Evolutionary conservation across 2,329 filamentous ascomycete genomes (phyloP).

Genomic region (Penicillium sp.): DNA sequence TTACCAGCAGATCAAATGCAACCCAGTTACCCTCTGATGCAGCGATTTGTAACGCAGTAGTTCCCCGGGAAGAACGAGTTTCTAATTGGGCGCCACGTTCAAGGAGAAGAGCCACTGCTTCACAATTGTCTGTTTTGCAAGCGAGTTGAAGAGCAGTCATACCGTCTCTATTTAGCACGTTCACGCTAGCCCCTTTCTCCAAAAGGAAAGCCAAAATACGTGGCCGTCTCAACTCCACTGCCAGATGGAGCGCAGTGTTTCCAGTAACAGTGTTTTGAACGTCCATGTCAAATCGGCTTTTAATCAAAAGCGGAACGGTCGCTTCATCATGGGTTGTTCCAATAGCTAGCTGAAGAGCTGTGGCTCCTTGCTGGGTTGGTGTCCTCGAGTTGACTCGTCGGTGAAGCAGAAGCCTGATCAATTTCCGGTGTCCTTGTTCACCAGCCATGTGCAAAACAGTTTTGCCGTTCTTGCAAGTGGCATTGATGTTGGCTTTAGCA

Average conservation of each 20-base stretch:
- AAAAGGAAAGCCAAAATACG: conserved; percentile 25
- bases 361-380: conserved; percentile 16
- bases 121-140: conserved; percentile 23
- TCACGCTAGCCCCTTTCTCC: conserved; percentile 22
- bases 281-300: conserved; percentile 20
- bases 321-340: conserved; percentile 25
- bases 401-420: conserved; percentile 21
- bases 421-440: conserved; percentile 20
- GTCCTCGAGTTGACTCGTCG: conserved; percentile 13
- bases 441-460: conserved; percentile 28
- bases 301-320: conserved; percentile 26
- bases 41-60: conserved; percentile 24
- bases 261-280: conserved; percentile 20
- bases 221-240: conserved; percentile 19
- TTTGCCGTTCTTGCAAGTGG: conserved; percentile 19
- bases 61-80: conserved; percentile 15
- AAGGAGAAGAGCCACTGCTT: conserved; percentile 24
- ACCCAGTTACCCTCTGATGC: conserved; percentile 22
- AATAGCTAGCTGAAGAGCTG: conserved; percentile 23
- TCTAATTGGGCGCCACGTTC: conserved; percentile 22
- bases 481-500: conserved; percentile 21
- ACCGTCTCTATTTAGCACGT: conserved; percentile 21
- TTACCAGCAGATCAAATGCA: conserved; percentile 25
- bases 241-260: conserved; percentile 24
- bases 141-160: conserved; percentile 26